These are phyloP conservation scores for Aciculosporium take DNA, from an alignment of 2,329 filamentous ascomycete genomes.

Conservation along the genomic window DNA sequence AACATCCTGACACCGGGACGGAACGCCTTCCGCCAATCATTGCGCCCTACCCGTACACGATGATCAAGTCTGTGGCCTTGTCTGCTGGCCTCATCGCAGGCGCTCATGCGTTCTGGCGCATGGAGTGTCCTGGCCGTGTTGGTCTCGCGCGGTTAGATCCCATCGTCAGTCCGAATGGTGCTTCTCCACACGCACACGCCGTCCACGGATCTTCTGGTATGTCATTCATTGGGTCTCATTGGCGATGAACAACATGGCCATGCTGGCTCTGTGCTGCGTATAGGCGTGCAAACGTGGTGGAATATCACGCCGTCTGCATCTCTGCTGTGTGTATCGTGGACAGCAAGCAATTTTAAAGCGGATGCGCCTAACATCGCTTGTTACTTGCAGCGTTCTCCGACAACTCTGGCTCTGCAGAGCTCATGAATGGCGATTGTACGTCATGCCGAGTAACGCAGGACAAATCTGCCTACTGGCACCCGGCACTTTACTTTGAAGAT, in stretches of 20 bases:
- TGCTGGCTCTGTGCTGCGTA: neutral
- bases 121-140: slow-evolving; percentile 62
- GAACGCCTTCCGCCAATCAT: neutral
- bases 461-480: slow-evolving; percentile 80
- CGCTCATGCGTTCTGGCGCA: slow-evolving; percentile 69
- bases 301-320: neutral
- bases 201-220: slow-evolving; percentile 65
- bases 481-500: slow-evolving; percentile 64
- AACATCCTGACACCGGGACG: neutral
- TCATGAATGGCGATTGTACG: slow-evolving; percentile 54
- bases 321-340: neutral
- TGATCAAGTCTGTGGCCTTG: slow-evolving; percentile 22
- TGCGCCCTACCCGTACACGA: slow-evolving; percentile 9
- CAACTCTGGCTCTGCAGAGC: slow-evolving; percentile 38
- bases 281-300: neutral
- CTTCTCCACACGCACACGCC: slow-evolving; percentile 55
- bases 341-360: neutral
- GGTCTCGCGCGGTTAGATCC: slow-evolving; percentile 66
- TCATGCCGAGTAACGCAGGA: slow-evolving; percentile 70
- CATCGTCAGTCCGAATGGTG: slow-evolving; percentile 46
- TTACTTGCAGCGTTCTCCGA: slow-evolving; percentile 45
- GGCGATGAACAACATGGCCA: neutral
- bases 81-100: slow-evolving; percentile 21
- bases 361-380: neutral
- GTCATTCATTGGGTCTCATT: slow-evolving; percentile 19